Base-by-base conservation (phyloP, 352 stramenopile species). In the Globisporangium parvum region DNA sequence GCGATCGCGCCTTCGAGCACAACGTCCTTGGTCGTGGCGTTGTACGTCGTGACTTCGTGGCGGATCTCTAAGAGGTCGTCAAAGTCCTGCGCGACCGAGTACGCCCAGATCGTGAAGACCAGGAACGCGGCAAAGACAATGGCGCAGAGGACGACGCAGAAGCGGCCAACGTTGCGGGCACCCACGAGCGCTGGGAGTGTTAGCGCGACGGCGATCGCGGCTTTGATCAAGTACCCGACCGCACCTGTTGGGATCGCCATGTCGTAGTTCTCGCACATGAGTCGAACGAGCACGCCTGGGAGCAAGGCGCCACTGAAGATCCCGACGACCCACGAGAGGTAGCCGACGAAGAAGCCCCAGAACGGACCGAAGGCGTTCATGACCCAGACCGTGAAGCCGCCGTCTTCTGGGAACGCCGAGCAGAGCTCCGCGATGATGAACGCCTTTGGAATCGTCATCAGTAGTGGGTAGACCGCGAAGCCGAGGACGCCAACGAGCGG, bases 261-360 rank as follows among this genome's bases (percentile, higher is more conserved):
- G 8, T 61, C 11, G 53, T 69, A 79, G 53, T 70, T 76, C 2
- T 65, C 51, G 0, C 56, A 71, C 18, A 78, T 18, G 6, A 77
- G 46, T 35, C 54, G 47, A 18, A 77, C 33, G 8, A 77, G 21
- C 3, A 66, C 63, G 0, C 58, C 94, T 52, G 97, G 92, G 26
- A 91, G 78, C 33, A 87, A 52, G 12, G 80, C 75, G 12, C 61
- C 75, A 47, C 80, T 77, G 48, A 90, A 75, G 39, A 89, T 48
- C 8, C 78, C 70, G 0, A 69, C 50, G 21, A 94, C 65, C 73
- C 83, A 95, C 12, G 77, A 87, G 79, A 80, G 93, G 67, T 88
- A 94, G 55, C 78, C 81, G 40, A 89, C 71, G 37, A 88, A 80
- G 40, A 91, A 85, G 10, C 68, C 82, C 85, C 82, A 93, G 50